phyloP scores from a whole-genome alignment of 2,329 filamentous ascomycete genomes.

The Grosmannia serpens region DNA sequence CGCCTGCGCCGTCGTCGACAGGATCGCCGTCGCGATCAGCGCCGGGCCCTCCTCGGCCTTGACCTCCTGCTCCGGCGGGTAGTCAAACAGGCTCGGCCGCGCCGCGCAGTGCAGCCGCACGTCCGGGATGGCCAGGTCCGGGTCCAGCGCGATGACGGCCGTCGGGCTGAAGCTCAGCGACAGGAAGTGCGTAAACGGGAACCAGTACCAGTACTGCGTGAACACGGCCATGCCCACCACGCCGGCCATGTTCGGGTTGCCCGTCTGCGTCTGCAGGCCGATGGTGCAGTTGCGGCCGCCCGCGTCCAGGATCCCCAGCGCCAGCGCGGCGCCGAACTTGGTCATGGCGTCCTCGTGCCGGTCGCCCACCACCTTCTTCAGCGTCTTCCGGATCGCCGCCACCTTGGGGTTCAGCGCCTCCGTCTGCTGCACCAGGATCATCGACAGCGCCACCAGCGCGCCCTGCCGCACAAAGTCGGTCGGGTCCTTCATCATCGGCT shows the following conservation, averaged over 20 bases:
- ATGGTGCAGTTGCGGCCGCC: slow-evolving; percentile 98
- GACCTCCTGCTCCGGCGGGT: slow-evolving; percentile 90
- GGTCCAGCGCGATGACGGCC: slow-evolving; percentile 86
- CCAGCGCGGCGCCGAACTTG: slow-evolving; percentile 91
- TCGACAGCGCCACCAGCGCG: slow-evolving; percentile 82
- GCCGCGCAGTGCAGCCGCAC: slow-evolving; percentile 96
- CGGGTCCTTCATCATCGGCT: slow-evolving; percentile 99
- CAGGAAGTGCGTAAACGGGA: slow-evolving; percentile 95
- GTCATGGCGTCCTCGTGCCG: slow-evolving; percentile 99
- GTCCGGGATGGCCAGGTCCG: slow-evolving; percentile 82
- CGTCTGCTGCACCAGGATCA: slow-evolving; percentile 99
- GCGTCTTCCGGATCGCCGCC: slow-evolving; percentile 75
- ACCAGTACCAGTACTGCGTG: slow-evolving; percentile 99
- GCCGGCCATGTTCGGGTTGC: slow-evolving; percentile 96
- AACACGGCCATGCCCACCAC: slow-evolving; percentile 98
- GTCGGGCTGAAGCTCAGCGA: slow-evolving; percentile 95
- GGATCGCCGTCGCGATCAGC: slow-evolving; percentile 85
- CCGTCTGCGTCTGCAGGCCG: slow-evolving; percentile 91
- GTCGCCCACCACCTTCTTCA: slow-evolving; percentile 88
- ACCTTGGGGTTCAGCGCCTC: slow-evolving; percentile 98
- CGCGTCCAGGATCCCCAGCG: slow-evolving; percentile 93
- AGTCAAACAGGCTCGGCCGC: slow-evolving; percentile 90
- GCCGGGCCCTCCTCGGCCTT: slow-evolving; percentile 90
- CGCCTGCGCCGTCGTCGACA: slow-evolving; percentile 94
- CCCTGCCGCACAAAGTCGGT: slow-evolving; percentile 97